Conservation (phyloP, 164 flowering plant genomes). For the Sextonia rubra region DNA sequence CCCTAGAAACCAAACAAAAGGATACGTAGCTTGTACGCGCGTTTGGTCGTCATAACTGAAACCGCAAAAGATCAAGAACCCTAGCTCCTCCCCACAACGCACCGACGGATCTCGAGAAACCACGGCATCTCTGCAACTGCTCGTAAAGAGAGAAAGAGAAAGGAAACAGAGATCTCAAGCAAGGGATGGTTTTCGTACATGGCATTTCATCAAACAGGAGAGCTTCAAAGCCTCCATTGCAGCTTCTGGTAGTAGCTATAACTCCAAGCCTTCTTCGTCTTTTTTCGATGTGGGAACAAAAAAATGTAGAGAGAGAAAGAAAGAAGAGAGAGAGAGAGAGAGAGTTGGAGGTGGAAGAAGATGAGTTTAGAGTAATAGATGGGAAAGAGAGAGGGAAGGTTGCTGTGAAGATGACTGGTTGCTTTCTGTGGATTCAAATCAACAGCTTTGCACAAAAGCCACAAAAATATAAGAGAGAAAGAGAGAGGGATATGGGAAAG, state of each 20-base stretch:
- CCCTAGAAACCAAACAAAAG: conserved; percentile 21
- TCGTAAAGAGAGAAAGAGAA: background rate
- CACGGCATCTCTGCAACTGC: conserved; percentile 1
- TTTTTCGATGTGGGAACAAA: background rate
- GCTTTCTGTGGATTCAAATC: background rate
- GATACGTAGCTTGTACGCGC: conserved; percentile 92
- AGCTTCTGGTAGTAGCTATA: background rate
- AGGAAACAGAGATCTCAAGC: background rate
- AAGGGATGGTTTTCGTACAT: too few relatives aligned
- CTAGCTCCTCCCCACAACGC: background rate
- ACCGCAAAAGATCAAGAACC: background rate
- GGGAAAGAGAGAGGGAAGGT: background rate
- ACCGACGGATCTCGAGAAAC: conserved; percentile 16
- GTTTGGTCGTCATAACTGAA: conserved; percentile 57
- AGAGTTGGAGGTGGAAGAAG: too few relatives aligned
- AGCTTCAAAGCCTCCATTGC: background rate
- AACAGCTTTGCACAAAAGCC: conserved; percentile 4
- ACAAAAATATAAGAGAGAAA: background rate
- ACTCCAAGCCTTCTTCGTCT: background rate
- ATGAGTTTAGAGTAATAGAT: too few relatives aligned
- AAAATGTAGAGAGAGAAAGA: background rate
- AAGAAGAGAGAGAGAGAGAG: background rate
- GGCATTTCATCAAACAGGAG: background rate
- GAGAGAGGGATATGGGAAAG: background rate
- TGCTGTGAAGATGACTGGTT: conserved; percentile 1